Evolutionary conservation across 306 rosid genomes (phyloP).

Genomic region (Ochetophila trinervis): DNA sequence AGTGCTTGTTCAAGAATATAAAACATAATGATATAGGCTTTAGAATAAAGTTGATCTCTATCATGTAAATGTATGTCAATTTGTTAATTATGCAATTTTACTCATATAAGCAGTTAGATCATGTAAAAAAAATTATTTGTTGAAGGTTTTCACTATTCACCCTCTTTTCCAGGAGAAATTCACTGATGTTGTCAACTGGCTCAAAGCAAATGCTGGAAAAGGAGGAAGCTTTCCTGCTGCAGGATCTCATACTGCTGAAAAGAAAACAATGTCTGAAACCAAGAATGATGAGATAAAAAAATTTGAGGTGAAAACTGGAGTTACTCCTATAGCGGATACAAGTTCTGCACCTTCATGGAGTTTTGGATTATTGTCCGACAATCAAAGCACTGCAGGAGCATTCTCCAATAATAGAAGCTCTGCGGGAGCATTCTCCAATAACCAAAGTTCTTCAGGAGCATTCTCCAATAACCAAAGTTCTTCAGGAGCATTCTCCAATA

Average conservation of each 20-base stretch:
- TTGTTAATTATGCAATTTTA: not conserved
- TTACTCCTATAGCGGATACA: conserved; percentile 40
- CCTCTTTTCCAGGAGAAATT: conserved; percentile 70
- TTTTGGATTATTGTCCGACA: conserved; percentile 46
- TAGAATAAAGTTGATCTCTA: too few relatives aligned
- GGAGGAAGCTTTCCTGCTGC: conserved; percentile 44
- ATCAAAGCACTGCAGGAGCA: conserved; percentile 10
- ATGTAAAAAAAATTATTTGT: not conserved
- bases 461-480: conserved; percentile 13
- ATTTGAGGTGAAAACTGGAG: conserved; percentile 46
- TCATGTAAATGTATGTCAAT: too few relatives aligned
- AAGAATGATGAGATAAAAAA: conserved; percentile 38
- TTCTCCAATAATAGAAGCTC: conserved; percentile 13
- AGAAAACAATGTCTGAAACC: conserved; percentile 40
- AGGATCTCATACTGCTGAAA: conserved; percentile 39
- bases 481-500: conserved; percentile 18
- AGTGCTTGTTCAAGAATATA: too few relatives aligned
- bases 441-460: conserved; percentile 19
- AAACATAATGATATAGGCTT: too few relatives aligned
- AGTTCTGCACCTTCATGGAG: conserved; percentile 49
- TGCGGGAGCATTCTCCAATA: conserved; percentile 19
- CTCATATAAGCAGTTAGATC: too few relatives aligned
- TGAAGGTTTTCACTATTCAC: conserved; percentile 15
- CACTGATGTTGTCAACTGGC: conserved; percentile 88
- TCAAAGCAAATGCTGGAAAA: conserved; percentile 64